phyloP scores from a whole-genome alignment of 768 basidiomycete species.

The Crassisporium funariophilum region DNA sequence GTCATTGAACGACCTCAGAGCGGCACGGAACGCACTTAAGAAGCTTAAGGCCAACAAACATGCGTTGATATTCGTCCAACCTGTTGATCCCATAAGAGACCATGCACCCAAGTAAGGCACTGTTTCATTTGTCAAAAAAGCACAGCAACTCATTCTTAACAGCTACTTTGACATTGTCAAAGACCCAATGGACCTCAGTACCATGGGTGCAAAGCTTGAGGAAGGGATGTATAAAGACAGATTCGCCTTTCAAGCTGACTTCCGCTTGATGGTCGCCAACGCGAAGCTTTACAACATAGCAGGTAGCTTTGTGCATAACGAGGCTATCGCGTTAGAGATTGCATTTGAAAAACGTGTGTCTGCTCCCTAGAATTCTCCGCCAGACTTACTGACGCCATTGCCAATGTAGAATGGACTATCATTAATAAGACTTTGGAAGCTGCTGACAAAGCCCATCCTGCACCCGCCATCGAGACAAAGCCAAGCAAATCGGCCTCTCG shows the following conservation, averaged over 20 bases:
- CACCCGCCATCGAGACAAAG: constrained; percentile 22
- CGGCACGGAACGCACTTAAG: constrained; percentile 75
- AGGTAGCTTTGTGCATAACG: constrained; percentile 71
- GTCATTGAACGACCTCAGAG: constrained; percentile 72
- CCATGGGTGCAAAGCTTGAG: constrained; percentile 84
- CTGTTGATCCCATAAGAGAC: constrained; percentile 96
- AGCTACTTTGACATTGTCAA: constrained; percentile 93
- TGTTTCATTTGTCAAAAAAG: constrained; percentile 1
- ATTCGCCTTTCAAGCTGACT: constrained; percentile 82
- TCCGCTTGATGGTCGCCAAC: constrained; percentile 85
- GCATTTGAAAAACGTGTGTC: constrained; percentile 86
- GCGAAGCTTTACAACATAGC: constrained; percentile 82
- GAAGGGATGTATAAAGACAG: constrained; percentile 85
- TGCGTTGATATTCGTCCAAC: constrained; percentile 74
- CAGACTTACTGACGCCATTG: constrained; percentile 1
- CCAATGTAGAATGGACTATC: constrained; percentile 76
- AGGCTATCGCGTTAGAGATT: constrained; percentile 72
- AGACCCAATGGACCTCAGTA: constrained; percentile 93
- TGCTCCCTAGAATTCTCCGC: neutral
- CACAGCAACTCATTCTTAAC: constrained; percentile 13
- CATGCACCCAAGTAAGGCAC: constrained; percentile 76
- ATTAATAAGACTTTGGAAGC: constrained; percentile 82
- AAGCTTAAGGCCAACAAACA: constrained; percentile 78
- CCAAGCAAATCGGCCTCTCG: constrained; percentile 30
- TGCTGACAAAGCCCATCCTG: constrained; percentile 51